Conservation (phyloP, 108 stramenopile species). For the Aurantiochytrium sp. region DNA sequence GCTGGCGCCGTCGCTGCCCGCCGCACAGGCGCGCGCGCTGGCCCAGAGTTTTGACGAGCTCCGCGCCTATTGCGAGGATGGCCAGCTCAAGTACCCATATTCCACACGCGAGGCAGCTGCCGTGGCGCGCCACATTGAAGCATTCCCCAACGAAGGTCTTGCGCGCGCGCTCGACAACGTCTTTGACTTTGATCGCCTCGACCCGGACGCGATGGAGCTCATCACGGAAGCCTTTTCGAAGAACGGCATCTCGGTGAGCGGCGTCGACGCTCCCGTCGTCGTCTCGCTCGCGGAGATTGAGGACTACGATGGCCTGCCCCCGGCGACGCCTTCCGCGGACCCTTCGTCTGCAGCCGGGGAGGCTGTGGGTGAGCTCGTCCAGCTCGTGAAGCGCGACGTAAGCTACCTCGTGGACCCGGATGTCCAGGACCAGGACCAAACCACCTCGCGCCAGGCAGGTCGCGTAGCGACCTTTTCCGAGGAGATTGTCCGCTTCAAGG, state of each 20-base stretch:
- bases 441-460: not conserved
- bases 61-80: constrained; percentile 56
- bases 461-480: not conserved
- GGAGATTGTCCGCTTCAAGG: not conserved
- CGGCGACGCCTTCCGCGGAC: not conserved
- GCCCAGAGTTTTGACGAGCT: constrained; percentile 65
- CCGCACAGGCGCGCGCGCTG: constrained; percentile 49
- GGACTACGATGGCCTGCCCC: not conserved
- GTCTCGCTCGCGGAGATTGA: not conserved
- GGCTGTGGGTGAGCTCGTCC: constrained; percentile 23
- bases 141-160: constrained; percentile 68
- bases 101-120: constrained; percentile 71
- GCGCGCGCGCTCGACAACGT: constrained; percentile 72
- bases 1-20: constrained; percentile 60
- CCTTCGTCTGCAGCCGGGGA: not conserved
- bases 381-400: constrained; percentile 64
- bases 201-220: constrained; percentile 26
- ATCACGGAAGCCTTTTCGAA: constrained; percentile 2
- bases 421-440: not conserved
- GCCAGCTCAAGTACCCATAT: constrained; percentile 73
- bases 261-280: not conserved
- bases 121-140: constrained; percentile 70
- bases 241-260: constrained; percentile 10
- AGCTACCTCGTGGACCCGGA: not conserved
- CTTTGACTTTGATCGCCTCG: constrained; percentile 71